Base-by-base conservation (phyloP, 1,284 basidiomycete genomes). In the Heterobasidion annosum region DNA sequence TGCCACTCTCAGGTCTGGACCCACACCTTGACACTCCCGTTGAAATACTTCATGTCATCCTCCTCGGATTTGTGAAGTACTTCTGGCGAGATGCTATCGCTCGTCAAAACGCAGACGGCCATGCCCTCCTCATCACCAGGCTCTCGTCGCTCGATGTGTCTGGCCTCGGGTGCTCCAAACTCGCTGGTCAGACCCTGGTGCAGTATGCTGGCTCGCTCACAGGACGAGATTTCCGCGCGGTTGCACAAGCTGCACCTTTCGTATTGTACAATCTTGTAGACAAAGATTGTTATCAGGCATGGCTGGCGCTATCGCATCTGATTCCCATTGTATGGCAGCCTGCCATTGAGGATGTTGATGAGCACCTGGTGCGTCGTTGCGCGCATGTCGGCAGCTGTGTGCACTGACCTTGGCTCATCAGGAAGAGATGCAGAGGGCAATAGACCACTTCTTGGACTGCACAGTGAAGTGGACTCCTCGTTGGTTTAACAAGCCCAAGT, bases 51-150 rank as follows among this genome's bases (percentile, higher is more conserved):
- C 70, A 72, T 60, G 66, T 70, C 0, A 56, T 71, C 6, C 60
- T 70, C 0, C 62, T 71, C 0, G 71, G 70, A 0, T 61, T 71
- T 44, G 61, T 71, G 10, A 73, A 73, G 55, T 73, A 73, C 49
- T 61, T 71, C 32, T 72, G 70, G 68, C 56, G 66, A 0, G 69
- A 73, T 57, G 61, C 62, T 0, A 61, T 73, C 1, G 45, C 56
- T 3, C 52, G 57, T 1, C 57, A 59, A 8, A 62, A 57, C 34
- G 34, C 54, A 4, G 33, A 52, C 5, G 32, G 58, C 8, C 61
- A 61, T 53, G 48, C 55, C 5, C 25, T 59, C 0, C 55, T 72
- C 0, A 60, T 51, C 8, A 60, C 64, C 2, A 57, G 62, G 0
- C 62, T 70, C 0, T 50, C 50, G 0, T 63, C 58, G 16, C 35